These are phyloP conservation scores for Aureobasidium vineae DNA, from an alignment of 2,329 filamentous ascomycete genomes.

Conservation along the genomic window DNA sequence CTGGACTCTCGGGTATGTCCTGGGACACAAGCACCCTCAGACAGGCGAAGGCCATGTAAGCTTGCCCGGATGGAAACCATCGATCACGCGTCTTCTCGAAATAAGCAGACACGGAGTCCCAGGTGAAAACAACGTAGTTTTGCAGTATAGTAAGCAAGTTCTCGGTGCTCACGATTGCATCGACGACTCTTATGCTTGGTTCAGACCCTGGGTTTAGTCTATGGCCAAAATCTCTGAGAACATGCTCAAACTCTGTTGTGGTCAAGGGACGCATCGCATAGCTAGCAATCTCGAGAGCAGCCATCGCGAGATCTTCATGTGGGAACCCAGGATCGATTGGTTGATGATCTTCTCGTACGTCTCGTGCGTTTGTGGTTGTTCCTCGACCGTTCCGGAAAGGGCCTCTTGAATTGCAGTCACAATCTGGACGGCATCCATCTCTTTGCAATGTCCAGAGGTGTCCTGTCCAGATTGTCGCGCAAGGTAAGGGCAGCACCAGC, in stretches of 20 bases:
- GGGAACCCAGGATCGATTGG: not conserved
- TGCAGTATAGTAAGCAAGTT: not conserved
- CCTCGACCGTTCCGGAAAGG: not conserved
- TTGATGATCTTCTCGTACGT: not conserved
- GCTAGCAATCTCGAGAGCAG: not conserved
- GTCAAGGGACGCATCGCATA: not conserved
- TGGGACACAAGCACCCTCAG: not conserved
- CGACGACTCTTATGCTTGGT: not conserved
- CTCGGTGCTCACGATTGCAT: not conserved
- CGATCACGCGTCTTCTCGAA: not conserved
- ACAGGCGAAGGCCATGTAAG: not conserved
- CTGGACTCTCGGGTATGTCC: not conserved
- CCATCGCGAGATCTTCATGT: conserved; percentile 25
- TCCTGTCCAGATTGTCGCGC: not conserved
- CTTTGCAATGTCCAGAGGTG: not conserved
- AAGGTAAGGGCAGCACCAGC: not conserved
- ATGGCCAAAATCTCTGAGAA: not conserved
- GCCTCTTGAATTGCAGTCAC: not conserved
- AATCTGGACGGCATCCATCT: not conserved
- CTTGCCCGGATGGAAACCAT: not conserved
- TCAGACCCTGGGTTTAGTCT: not conserved
- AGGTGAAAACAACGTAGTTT: not conserved
- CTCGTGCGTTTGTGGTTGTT: not conserved
- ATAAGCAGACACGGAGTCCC: not conserved
- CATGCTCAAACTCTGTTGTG: not conserved